Evolutionary conservation across 768 basidiomycete species (phyloP).

Genomic region (Mycena metata): DNA sequence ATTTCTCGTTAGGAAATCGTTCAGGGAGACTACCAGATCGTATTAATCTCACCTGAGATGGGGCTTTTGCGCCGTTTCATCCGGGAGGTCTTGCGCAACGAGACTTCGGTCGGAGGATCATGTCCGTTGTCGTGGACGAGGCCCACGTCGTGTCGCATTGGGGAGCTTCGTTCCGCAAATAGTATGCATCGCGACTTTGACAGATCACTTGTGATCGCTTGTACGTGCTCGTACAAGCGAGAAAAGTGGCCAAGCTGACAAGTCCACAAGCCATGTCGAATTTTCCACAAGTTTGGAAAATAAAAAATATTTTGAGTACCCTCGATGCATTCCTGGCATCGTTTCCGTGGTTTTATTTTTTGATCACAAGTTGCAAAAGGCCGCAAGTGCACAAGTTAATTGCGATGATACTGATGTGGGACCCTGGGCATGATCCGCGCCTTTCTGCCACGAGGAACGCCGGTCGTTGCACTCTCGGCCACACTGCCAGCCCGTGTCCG

Average conservation of each 20-base stretch:
- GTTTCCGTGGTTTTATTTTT: too few relatives aligned
- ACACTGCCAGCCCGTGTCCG: slow-evolving; percentile 11
- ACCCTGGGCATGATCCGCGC: slow-evolving; percentile 10
- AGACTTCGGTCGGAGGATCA: slow-evolving; percentile 36
- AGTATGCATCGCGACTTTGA: too few relatives aligned
- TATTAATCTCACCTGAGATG: slow-evolving; percentile 53
- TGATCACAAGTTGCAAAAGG: too few relatives aligned
- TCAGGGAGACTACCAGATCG: slow-evolving; percentile 44
- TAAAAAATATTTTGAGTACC: too few relatives aligned
- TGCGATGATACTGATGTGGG: too few relatives aligned
- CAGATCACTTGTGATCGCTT: too few relatives aligned
- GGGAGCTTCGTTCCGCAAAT: slow-evolving; percentile 40
- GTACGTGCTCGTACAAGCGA: too few relatives aligned
- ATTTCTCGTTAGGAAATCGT: slow-evolving; percentile 43
- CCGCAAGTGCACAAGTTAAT: too few relatives aligned
- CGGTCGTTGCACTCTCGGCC: slow-evolving; percentile 1
- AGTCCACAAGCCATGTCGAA: too few relatives aligned
- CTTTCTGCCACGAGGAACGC: slow-evolving; percentile 5
- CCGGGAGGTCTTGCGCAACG: slow-evolving; percentile 42
- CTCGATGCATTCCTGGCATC: too few relatives aligned
- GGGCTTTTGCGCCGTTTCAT: slow-evolving; percentile 46
- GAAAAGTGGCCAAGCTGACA: too few relatives aligned
- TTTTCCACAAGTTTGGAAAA: too few relatives aligned
- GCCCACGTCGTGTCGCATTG: slow-evolving; percentile 54
- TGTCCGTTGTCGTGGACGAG: slow-evolving; percentile 51